Base-by-base conservation (phyloP, 1,284 basidiomycete genomes). In the Ganoderma sinense region DNA sequence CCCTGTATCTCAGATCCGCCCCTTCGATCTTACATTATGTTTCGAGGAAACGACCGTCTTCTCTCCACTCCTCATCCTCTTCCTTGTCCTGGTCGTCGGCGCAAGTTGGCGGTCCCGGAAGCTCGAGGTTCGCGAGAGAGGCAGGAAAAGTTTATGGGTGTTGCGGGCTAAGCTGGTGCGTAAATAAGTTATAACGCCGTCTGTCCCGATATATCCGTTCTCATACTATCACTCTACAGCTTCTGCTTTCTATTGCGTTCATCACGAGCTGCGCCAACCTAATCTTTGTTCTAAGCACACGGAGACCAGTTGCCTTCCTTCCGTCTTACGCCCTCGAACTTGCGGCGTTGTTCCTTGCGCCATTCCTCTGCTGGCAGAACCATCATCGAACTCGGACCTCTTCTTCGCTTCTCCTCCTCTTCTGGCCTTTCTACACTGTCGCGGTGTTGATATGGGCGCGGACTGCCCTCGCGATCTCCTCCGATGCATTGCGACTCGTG, bases 21-120 rank as follows among this genome's bases (percentile, higher is more conserved):
- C 88, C 33, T 94, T 96, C 76, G 96, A 98, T 81, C 78, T 94
- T 16, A 94, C 95, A 0, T 87, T 89, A 8, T 98, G 97, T 80
- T 95, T 94, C 75, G 93, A 97, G 77, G 91, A 94, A 73, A 90
- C 88, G 40, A 77, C 91, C n/a, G 59, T 95, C 0, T 78, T 93
- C 2, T 84, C 91, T 0, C 75, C 84, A 0, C 78, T 92, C 1
- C 81, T 92, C 41, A 79, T 84, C 2, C 45, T 85, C 23, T 80
- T 94, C 68, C 70, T 90, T 61, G 31, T 90, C 64, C 74, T 83
- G 11, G 83, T 83, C 7, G 70, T 84, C 29, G 70, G 81, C 29
- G 85, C 84, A 68, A 78, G 82, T 69, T 76, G 81, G 66, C 64
- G 78, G 63, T 70, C 85, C 48, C 71, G 76, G 29, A 56, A 78